Evolutionary conservation across 2,329 filamentous ascomycete species (phyloP).

Genomic region (Stachybotrys elegans): DNA sequence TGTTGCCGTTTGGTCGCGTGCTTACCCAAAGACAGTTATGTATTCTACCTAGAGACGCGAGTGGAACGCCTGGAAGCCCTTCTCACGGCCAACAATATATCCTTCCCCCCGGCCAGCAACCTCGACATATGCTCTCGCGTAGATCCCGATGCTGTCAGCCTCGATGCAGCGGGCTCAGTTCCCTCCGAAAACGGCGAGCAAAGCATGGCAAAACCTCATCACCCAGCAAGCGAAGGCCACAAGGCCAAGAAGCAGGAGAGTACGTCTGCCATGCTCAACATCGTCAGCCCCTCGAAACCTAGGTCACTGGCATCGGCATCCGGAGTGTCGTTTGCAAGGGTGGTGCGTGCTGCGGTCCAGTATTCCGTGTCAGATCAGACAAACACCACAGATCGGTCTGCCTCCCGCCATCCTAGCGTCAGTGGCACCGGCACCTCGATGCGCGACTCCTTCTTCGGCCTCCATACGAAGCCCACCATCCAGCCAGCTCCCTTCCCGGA

Average conservation of each 20-base stretch:
- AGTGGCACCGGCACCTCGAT: slow-evolving; percentile 57
- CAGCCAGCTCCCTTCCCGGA: slow-evolving; percentile 81
- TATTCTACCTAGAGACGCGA: slow-evolving; percentile 88
- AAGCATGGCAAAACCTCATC: slow-evolving; percentile 18
- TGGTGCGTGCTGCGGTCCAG: slow-evolving; percentile 92
- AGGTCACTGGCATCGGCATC: slow-evolving; percentile 80
- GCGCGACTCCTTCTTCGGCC: slow-evolving; percentile 94
- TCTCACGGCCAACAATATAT: slow-evolving; percentile 62
- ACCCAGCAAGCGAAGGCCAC: slow-evolving; percentile 24
- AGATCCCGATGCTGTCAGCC: slow-evolving; percentile 28
- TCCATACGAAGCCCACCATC: slow-evolving; percentile 86
- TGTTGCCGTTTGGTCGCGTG: too few species aligned
- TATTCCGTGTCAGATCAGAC: slow-evolving; percentile 59
- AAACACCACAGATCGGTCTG: too few species aligned
- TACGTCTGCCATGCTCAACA: slow-evolving; percentile 58
- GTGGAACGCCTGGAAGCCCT: slow-evolving; percentile 78
- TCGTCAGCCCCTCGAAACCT: slow-evolving; percentile 72
- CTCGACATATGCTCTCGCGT: slow-evolving; percentile 60
- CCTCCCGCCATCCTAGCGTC: slow-evolving; percentile 18
- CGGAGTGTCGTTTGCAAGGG: slow-evolving; percentile 88
- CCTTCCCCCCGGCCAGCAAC: slow-evolving; percentile 65
- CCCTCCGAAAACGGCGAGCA: slow-evolving; percentile 24
- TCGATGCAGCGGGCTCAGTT: slow-evolving; percentile 27
- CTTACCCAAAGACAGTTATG: slow-evolving; percentile 70
- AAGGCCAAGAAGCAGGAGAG: slow-evolving; percentile 28